Base-by-base conservation (phyloP, 2,329 filamentous ascomycete species). In the Pseudogymnoascus sp. region DNA sequence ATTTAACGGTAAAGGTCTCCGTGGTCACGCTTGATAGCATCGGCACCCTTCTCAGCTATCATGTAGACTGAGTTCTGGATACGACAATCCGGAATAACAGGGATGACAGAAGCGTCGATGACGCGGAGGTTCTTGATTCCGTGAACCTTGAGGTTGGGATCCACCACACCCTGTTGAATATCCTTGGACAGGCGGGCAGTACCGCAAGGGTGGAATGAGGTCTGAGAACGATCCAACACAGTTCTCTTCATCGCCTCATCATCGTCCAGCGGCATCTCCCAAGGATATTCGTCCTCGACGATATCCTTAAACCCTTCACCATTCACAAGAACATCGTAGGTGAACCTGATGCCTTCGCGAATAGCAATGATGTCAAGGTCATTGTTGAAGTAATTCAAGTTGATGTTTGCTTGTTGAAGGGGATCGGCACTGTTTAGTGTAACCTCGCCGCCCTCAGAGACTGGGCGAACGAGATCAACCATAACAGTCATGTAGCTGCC, bases 1-100 rank as follows among this genome's bases (percentile, higher is more conserved):
- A 4, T 37, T 36, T 35, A 58, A 12, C 22, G 33, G 54, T 68
- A 71, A 9, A 71, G 57, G 18, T 75, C 71, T 2, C 66, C 68
- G 62, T 78, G 70, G 9, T 70, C 71, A 8, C 71, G 68, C 68
- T 78, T 78, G 69, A 80, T 79, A 57, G 12, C 71, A 18, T 43
- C 39, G 39, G 39, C 39, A 25, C 7, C 71, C 74, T 80, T 85
- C 67, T 86, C 82, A 2, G 74, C 82, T 59, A 84, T 68, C 77
- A 81, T 82, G 65, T 86, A 86, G 2, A 86, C 82, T 2, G 79
- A 77, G 62, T 83, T 84, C 69, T 86, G 82, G 57, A 84, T 84
- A 1, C 82, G 77, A 73, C 82, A 75, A 76, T 82, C 62, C 69
- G 81, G 70, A 77, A 82, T 69, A 7, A 84, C 75, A 0, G 82